These are phyloP conservation scores for Cryptococcus sp. DNA, from an alignment of 1,284 basidiomycete species.

Conservation along the genomic window DNA sequence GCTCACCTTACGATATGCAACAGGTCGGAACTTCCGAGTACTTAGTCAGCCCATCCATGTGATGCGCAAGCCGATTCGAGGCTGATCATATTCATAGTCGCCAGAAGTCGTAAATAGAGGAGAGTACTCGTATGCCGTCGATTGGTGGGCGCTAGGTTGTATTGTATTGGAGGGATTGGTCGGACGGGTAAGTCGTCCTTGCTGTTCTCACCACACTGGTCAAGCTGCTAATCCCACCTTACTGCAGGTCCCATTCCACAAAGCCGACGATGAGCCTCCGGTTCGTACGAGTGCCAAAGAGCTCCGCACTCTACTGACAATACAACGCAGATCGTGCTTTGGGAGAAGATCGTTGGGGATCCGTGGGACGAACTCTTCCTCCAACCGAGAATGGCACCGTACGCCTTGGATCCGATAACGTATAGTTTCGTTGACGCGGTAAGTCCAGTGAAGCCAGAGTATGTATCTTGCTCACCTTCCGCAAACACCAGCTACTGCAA, in stretches of 20 bases:
- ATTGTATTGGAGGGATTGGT: conserved; percentile 88
- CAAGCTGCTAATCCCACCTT: neutral
- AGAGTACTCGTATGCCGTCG: conserved; percentile 90
- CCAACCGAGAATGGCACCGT: conserved; percentile 84
- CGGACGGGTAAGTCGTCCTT: conserved; percentile 35
- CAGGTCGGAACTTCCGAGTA: conserved; percentile 78
- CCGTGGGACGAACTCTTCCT: conserved; percentile 43
- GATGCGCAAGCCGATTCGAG: too few relatives aligned
- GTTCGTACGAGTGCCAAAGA: conserved; percentile 15
- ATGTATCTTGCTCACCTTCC: too few relatives aligned
- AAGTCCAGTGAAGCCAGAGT: conserved; percentile 57
- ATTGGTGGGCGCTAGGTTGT: conserved; percentile 97
- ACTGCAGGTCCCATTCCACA: conserved; percentile 71
- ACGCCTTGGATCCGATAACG: conserved; percentile 88
- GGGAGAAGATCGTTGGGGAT: conserved; percentile 34
- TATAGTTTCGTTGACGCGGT: conserved; percentile 93
- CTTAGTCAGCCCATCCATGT: conserved; percentile 60
- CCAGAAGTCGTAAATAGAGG: conserved; percentile 90
- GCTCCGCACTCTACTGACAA: neutral
- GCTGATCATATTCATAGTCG: conserved; percentile 48
- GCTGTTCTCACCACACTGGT: neutral
- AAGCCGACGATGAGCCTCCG: conserved; percentile 28
- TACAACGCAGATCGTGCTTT: conserved; percentile 26
- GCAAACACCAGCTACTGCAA: conserved; percentile 70
- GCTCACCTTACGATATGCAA: conserved; percentile 1